Conservation (phyloP, 352 stramenopile genomes). For the Aphanomyces astaci region DNA sequence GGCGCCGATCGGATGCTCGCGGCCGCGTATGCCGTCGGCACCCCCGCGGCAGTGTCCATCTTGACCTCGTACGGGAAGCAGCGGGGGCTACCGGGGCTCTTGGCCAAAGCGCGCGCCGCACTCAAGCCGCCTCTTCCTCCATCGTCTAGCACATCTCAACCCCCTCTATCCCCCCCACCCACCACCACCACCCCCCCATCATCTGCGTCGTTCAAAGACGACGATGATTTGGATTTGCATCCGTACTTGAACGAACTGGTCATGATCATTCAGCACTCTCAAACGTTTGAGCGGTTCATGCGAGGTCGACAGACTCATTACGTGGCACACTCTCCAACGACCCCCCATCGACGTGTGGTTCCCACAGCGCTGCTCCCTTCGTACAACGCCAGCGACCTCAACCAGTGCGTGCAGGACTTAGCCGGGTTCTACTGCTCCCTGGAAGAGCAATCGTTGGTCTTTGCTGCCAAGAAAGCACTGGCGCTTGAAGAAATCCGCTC, state of each 20-base stretch:
- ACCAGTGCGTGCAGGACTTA: conserved; percentile 74
- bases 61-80: conserved; percentile 3
- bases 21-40: neutral
- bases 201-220: neutral
- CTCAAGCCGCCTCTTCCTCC: neutral
- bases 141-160: too few relatives aligned
- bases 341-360: neutral
- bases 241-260: conserved; percentile 82
- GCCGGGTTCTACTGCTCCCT: conserved; percentile 83
- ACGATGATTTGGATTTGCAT: conserved; percentile 49
- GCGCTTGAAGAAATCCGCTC: conserved; percentile 77
- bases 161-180: neutral
- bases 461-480: conserved; percentile 74
- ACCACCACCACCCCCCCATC: neutral
- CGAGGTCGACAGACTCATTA: conserved; percentile 36
- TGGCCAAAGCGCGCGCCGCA: neutral
- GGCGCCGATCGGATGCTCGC: conserved; percentile 10
- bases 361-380: conserved; percentile 37
- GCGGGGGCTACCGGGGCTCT: neutral
- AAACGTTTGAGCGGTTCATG: conserved; percentile 86
- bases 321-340: conserved; percentile 18
- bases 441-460: conserved; percentile 68
- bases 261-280: conserved; percentile 79
- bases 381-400: conserved; percentile 65
- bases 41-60: conserved; percentile 13